phyloP scores from a whole-genome alignment of 2,329 filamentous ascomycete species.

The Nemania sp. region DNA sequence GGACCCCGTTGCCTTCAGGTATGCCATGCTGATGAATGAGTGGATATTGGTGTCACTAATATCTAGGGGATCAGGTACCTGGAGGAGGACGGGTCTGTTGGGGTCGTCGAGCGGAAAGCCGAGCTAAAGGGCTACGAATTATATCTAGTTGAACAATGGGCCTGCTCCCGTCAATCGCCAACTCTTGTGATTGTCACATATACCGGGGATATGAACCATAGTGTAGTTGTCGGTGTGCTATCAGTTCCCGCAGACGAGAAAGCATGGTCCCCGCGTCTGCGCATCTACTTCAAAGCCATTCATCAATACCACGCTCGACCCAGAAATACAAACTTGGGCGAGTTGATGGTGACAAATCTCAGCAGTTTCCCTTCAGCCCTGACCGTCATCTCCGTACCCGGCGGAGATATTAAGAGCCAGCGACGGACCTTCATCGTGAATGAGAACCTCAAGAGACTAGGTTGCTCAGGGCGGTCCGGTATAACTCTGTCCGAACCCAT shows the following conservation, averaged over 20 bases:
- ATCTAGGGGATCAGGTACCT: conserved; percentile 69
- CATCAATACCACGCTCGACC: conserved; percentile 86
- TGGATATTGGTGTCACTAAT: conserved; percentile 16
- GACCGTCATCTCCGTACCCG: conserved; percentile 90
- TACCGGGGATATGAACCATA: conserved; percentile 85
- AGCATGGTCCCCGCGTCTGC: conserved; percentile 81
- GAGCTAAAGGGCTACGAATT: conserved; percentile 86
- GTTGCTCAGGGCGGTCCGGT: conserved; percentile 90
- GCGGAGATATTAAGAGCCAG: conserved; percentile 84
- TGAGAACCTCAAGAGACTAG: conserved; percentile 90
- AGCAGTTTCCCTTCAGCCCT: conserved; percentile 91
- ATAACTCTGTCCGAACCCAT: conserved; percentile 83
- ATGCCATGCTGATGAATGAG: conserved; percentile 36
- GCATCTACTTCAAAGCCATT: conserved; percentile 87
- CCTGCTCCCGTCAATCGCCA: conserved; percentile 88
- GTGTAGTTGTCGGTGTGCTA: conserved; percentile 82
- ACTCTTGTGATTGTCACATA: conserved; percentile 94
- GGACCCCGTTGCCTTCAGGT: conserved; percentile 70
- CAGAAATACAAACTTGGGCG: conserved; percentile 84
- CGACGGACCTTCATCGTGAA: conserved; percentile 91
- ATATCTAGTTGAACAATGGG: conserved; percentile 98
- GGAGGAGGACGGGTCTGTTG: conserved; percentile 83
- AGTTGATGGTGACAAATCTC: conserved; percentile 93
- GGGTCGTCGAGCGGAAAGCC: conserved; percentile 77
- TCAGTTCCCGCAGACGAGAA: conserved; percentile 83